Base-by-base conservation (phyloP, 257 asterid species). In the Datura wrightii region DNA sequence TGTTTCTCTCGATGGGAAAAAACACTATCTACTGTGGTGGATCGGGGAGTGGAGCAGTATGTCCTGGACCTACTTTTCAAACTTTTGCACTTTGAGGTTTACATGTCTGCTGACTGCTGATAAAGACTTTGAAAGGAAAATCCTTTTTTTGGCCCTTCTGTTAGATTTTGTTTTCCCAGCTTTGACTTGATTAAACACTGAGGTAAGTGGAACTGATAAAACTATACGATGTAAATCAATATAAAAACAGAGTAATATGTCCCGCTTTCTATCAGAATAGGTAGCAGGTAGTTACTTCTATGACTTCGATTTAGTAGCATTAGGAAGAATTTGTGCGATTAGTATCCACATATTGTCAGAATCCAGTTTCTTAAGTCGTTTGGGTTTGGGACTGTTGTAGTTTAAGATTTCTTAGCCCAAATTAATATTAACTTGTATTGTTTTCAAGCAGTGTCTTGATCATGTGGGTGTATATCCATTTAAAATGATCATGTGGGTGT, bases 1-100 rank as follows among this genome's bases (percentile, higher is more conserved):
- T 97, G 91, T 90, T 97, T 83, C 97, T 89, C 79, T 88, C 97
- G 13, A 97, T 97, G 99, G 99, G 99, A 36, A 92, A 93, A 88
- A 93, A 92, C 90, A 81, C 96, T 79, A 89, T 94, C 82, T 89
- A 97, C 85, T 97, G 99, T 87, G 99, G 99, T 87, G 98, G 98
- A 87, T 88, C 98, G n/a, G 99, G 99, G 87, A 97, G 91, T 86
- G 99, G 99, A 84, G 90, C 97, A 86, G 99, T 97, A 92, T 24
- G 94, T 85, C 87, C 82, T 14, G 48, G 13, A 78, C 31, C 63
- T 71, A 44, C 52, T 52, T 31, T 31, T 14, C 1, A 31, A 78
- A 52, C 62, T 78, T 48, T 52, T 78, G 8, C 63, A 78, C 34
- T 14, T 52, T 52, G 63, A 52, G 44, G 52, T 52, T 6, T 34